Percentiles rank a stretch among this genome's conserved stretches.
Evolutionary conservation across 1,284 basidiomycete species (phyloP).

Genomic region (Pulveroboletus ridleyi): DNA sequence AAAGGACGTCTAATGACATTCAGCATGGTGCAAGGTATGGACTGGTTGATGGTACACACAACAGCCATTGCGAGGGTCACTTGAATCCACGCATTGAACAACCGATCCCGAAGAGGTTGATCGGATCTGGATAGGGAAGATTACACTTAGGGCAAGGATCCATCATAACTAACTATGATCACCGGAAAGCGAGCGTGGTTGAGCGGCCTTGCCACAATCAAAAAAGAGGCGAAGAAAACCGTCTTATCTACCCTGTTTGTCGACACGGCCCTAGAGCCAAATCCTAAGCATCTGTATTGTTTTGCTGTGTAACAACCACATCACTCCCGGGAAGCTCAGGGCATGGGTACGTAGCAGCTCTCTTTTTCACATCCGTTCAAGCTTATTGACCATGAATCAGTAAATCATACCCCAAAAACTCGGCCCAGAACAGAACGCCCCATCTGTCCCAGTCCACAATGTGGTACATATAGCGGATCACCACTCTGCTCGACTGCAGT

Average conservation of each 20-base stretch:
- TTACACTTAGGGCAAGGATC: neutral
- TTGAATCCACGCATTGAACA: too few species aligned
- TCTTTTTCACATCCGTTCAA: neutral
- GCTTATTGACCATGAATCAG: constrained; percentile 1
- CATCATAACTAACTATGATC: constrained; percentile 1
- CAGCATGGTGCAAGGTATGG: neutral
- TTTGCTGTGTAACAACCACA: constrained; percentile 2
- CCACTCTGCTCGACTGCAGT: constrained; percentile 10
- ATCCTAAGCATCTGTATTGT: constrained; percentile 20
- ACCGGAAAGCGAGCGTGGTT: constrained; percentile 19
- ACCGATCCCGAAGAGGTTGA: too few species aligned
- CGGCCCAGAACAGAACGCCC: too few species aligned
- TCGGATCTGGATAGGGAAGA: too few species aligned
- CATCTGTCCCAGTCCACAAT: too few species aligned
- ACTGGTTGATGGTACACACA: constrained; percentile 26
- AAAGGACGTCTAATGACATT: constrained; percentile 40
- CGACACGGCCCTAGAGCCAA: constrained; percentile 9
- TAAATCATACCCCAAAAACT: too few species aligned
- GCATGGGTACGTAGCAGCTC: constrained; percentile 7
- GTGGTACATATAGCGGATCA: too few species aligned
- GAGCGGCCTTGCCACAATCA: neutral
- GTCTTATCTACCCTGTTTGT: constrained; percentile 18
- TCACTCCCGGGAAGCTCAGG: too few species aligned
- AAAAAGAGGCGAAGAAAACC: constrained; percentile 1
- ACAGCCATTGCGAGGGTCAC: too few species aligned